phyloP scores from a whole-genome alignment of 805 yeast genomes.

The Candida ipomoeae region DNA sequence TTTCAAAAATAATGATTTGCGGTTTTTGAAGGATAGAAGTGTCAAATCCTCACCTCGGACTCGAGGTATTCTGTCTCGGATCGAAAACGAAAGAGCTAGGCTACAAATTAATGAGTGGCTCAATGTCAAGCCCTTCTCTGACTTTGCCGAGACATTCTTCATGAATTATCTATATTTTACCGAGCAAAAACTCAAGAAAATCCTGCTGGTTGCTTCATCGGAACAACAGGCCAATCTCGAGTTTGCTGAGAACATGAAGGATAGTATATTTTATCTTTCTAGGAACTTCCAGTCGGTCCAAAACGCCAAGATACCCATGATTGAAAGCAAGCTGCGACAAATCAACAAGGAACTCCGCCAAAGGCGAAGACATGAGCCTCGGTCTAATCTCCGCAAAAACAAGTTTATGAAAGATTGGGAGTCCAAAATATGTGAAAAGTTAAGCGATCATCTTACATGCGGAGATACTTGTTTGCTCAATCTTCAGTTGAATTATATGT shows the following conservation, averaged over 20 bases:
- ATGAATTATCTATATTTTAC: slow-evolving; percentile 12
- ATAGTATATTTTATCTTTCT: slow-evolving; percentile 20
- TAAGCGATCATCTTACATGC: slow-evolving; percentile 24
- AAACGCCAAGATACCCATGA: slow-evolving; percentile 11
- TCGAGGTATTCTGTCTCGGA: slow-evolving; percentile 2
- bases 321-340: slow-evolving; percentile 5
- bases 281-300: slow-evolving; percentile 18
- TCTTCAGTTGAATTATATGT: slow-evolving; percentile 34
- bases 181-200: slow-evolving; percentile 6
- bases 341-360: not conserved
- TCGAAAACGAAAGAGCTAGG: slow-evolving; percentile 8
- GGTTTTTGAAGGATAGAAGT: slow-evolving; percentile 18
- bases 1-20: slow-evolving; percentile 33
- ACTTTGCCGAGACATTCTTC: slow-evolving; percentile 23
- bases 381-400: slow-evolving; percentile 5
- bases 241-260: slow-evolving; percentile 19
- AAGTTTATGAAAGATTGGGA: slow-evolving; percentile 31
- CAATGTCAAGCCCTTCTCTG: slow-evolving; percentile 31
- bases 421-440: slow-evolving; percentile 22
- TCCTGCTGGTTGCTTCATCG: slow-evolving; percentile 8
- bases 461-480: slow-evolving; percentile 29
- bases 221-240: slow-evolving; percentile 18
- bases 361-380: slow-evolving; percentile 3
- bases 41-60: not conserved
- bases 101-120: slow-evolving; percentile 38